phyloP scores from a whole-genome alignment of 352 stramenopile genomes.

The Globisporangium spiculum region DNA sequence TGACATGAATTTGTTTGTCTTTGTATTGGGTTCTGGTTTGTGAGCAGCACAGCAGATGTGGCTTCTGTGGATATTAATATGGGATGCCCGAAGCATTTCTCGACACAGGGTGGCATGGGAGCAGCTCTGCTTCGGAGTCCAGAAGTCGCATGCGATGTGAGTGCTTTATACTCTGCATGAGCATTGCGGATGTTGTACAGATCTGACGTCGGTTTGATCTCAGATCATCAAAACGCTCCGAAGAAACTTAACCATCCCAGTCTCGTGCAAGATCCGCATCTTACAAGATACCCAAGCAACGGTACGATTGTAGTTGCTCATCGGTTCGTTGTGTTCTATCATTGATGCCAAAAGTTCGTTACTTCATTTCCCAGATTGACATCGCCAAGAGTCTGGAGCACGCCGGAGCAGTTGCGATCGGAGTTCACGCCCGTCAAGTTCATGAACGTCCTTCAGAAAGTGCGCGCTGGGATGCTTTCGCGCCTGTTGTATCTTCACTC shows the following conservation, averaged over 20 bases:
- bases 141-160: slow-evolving; percentile 80
- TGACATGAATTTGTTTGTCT: background rate
- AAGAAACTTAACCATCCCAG: slow-evolving; percentile 73
- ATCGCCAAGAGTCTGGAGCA: slow-evolving; percentile 59
- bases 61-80: slow-evolving; percentile 93
- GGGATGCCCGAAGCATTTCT: slow-evolving; percentile 94
- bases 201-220: background rate
- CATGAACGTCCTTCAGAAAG: slow-evolving; percentile 66
- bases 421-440: slow-evolving; percentile 62
- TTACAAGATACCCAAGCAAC: slow-evolving; percentile 64
- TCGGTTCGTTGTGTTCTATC: background rate
- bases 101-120: slow-evolving; percentile 90
- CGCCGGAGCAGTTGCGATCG: slow-evolving; percentile 65
- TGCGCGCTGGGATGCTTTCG: slow-evolving; percentile 69
- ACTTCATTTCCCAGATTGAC: slow-evolving; percentile 34
- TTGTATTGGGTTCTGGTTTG: background rate
- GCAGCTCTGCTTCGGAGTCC: slow-evolving; percentile 88
- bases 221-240: slow-evolving; percentile 83
- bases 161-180: slow-evolving; percentile 2
- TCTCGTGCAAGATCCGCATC: slow-evolving; percentile 89
- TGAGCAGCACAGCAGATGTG: slow-evolving; percentile 72
- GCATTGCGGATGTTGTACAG: background rate
- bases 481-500: slow-evolving; percentile 64
- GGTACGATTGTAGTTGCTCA: slow-evolving; percentile 20
- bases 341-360: background rate